Base-by-base conservation (phyloP, 2,329 filamentous ascomycete genomes). In the Penicillium sp. region DNA sequence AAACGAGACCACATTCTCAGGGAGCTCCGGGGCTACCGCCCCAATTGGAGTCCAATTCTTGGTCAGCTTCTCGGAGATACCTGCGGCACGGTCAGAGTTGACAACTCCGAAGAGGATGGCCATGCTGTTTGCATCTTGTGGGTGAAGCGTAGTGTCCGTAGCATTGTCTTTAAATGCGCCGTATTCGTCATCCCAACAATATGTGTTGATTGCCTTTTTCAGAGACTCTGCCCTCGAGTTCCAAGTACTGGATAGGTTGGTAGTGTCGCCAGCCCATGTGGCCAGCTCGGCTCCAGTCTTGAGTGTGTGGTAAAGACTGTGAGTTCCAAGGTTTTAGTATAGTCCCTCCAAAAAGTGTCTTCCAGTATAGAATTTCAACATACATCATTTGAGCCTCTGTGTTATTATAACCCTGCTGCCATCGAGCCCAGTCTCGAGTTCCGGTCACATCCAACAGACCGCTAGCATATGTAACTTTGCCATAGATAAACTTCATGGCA, bases 71-170 rank as follows among this genome's bases (percentile, higher is more conserved):
- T 71, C 59, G 2, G 79, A 79, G 43, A 85, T 80, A 16, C 61
- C 62, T 24, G 71, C 62, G 8, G 76, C 67, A 18, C 67, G 71
- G 7, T 69, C 59, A 18, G 68, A 58, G 53, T 72, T 62, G 3
- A 78, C 69, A 3, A 85, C 65, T 2, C 73, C 75, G 53, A 82
- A 82, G 34, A 81, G 70, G 3, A 85, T 69, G 0, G 82, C 78
- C 67, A 86, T 76, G 49, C 79, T 77, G 68, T 87, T 87, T 11
- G 79, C 83, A 57, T 86, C 84, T 70, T 88, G 84, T 0, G 84
- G 83, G 56, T 83, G 74, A 3, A 88, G 72, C 0, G 76, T 75
- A 2, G 77, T 79, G 5, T 72, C 66, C 0, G 77, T 79, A 33
- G 79, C 77, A 57, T 84, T 85, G 66, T 83, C 81, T 51, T 76